phyloP scores from a whole-genome alignment of 257 asterid genomes.

The Plantago major region DNA sequence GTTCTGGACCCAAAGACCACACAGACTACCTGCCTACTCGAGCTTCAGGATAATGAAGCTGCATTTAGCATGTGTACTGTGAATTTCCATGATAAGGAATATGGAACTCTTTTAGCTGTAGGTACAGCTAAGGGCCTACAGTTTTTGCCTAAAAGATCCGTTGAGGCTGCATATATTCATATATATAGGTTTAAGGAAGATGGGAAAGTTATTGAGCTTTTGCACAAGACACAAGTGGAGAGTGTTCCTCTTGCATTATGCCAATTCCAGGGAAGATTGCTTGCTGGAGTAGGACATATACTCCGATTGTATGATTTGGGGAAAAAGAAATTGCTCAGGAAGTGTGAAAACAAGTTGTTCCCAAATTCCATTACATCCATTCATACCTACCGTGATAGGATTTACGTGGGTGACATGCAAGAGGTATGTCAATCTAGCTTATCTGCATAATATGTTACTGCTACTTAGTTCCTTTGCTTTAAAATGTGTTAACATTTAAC shows the following conservation, averaged over 20 bases:
- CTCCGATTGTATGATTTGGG: conserved; percentile 97
- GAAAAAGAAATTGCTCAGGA: conserved; percentile 78
- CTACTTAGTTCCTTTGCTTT: background rate
- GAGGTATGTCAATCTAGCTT: conserved; percentile 53
- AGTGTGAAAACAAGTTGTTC: conserved; percentile 93
- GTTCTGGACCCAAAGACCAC: conserved; percentile 88
- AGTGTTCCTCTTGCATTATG: conserved; percentile 92
- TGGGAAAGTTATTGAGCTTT: conserved; percentile 84
- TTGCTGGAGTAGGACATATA: conserved; percentile 89
- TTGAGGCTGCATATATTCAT: conserved; percentile 87
- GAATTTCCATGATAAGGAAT: conserved; percentile 90
- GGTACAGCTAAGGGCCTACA: conserved; percentile 97
- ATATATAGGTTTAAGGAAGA: conserved; percentile 95
- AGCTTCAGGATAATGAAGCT: conserved; percentile 98
- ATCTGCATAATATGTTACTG: conserved; percentile 1
- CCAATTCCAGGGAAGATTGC: conserved; percentile 92
- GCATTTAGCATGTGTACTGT: conserved; percentile 97
- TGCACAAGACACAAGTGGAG: conserved; percentile 98
- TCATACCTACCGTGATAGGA: conserved; percentile 92
- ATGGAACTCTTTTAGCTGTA: conserved; percentile 91
- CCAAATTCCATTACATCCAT: conserved; percentile 84
- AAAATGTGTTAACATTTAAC: background rate
- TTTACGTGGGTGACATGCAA: conserved; percentile 98
- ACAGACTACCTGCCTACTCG: conserved; percentile 83
- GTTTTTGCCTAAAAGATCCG: conserved; percentile 82